Percentiles rank a stretch among this genome's conserved stretches.
Evolutionary conservation across 2,329 filamentous ascomycete species (phyloP).

Genomic region (Graphilbum fragrans): DNA sequence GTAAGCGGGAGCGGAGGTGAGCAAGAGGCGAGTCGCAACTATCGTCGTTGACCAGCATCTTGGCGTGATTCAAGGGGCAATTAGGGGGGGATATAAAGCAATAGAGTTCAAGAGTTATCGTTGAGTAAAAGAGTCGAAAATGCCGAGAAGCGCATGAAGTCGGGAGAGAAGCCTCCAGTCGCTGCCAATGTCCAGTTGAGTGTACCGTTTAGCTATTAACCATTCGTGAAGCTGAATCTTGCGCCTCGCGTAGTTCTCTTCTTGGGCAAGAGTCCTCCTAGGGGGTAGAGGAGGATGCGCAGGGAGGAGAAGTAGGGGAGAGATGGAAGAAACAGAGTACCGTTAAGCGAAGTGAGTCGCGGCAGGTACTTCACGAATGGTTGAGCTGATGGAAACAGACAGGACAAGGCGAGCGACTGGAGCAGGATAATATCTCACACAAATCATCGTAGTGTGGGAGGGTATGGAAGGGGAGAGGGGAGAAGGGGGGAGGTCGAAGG

Average conservation of each 20-base stretch:
- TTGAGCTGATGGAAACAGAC: constrained; percentile 34
- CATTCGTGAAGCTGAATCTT: constrained; percentile 10
- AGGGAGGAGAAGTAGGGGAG: constrained; percentile 1
- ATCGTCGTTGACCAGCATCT: constrained; percentile 46
- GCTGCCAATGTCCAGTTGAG: constrained; percentile 11
- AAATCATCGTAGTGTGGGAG: constrained; percentile 40
- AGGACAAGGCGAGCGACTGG: constrained; percentile 53
- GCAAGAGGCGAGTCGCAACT: constrained; percentile 40
- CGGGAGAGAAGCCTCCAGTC: constrained; percentile 10
- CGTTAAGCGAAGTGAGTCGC: constrained; percentile 26
- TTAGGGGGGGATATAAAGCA: constrained; percentile 7
- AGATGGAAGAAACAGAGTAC: constrained; percentile 16
- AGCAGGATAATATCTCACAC: constrained; percentile 37
- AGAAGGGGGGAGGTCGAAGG: constrained; percentile 1
- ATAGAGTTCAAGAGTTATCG: too few species aligned
- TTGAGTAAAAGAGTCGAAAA: neutral
- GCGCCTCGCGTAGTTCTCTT: constrained; percentile 8
- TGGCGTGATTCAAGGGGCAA: constrained; percentile 22
- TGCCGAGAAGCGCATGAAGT: constrained; percentile 1
- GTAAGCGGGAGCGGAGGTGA: constrained; percentile 17
- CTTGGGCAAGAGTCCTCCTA: neutral
- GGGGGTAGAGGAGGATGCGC: neutral
- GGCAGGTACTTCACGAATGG: constrained; percentile 41
- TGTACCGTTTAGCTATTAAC: constrained; percentile 10
- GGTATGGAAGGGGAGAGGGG: constrained; percentile 13